Conservation (phyloP, 768 basidiomycete species). For the Lactifluus volemus region DNA sequence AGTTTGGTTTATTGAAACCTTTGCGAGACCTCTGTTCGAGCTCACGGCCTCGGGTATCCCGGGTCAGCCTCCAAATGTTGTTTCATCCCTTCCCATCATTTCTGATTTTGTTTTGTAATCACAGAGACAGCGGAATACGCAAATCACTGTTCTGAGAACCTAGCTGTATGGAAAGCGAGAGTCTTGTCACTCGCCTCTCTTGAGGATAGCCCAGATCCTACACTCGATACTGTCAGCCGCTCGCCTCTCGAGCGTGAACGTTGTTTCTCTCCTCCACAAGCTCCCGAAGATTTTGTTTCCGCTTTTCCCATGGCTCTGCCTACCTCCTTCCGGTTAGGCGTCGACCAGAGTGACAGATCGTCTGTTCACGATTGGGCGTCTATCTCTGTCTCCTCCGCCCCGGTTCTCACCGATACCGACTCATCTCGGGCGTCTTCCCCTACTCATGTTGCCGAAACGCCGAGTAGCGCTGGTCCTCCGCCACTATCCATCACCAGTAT, state of each 20-base stretch:
- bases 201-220: neutral
- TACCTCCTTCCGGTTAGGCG: conserved; percentile 25
- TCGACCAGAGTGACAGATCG: conserved; percentile 23
- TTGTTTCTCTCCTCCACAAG: conserved; percentile 25
- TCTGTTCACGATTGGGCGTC: conserved; percentile 20
- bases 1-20: conserved; percentile 79
- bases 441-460: conserved; percentile 14
- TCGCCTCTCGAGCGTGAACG: conserved; percentile 8
- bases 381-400: conserved; percentile 2
- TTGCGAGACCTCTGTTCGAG: conserved; percentile 78
- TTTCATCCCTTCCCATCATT: neutral
- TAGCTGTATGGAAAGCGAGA: conserved; percentile 57
- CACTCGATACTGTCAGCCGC: conserved; percentile 11
- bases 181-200: conserved; percentile 31
- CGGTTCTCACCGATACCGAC: conserved; percentile 17
- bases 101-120: neutral
- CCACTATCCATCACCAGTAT: conserved; percentile 12
- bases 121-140: conserved; percentile 63
- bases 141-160: conserved; percentile 59
- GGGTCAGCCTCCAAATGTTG: conserved; percentile 36
- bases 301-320: conserved; percentile 54
- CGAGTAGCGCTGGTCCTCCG: conserved; percentile 8
- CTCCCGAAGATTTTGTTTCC: conserved; percentile 38
- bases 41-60: conserved; percentile 65
- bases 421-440: conserved; percentile 20